These are phyloP conservation scores for Plasmodium relictum DNA, from an alignment of 169 alveolate species.

Conservation along the genomic window DNA sequence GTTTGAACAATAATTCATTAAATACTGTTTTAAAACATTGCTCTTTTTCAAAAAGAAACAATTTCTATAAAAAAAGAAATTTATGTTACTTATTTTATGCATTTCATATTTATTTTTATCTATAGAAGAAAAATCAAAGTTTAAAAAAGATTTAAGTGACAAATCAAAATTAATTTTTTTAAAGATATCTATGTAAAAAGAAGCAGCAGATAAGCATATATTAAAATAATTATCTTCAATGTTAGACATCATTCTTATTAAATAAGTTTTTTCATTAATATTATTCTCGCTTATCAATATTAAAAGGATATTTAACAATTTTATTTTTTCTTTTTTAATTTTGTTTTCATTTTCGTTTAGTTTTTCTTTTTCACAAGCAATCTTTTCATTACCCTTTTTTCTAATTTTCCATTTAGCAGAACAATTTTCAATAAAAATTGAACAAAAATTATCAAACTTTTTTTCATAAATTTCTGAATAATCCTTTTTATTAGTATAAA, in stretches of 20 bases:
- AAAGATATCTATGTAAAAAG: conserved; percentile 48
- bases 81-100: neutral
- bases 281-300: conserved; percentile 35
- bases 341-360: neutral
- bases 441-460: conserved; percentile 1
- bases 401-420: neutral
- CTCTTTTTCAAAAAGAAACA: conserved; percentile 34
- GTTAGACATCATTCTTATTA: conserved; percentile 41
- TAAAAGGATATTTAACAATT: conserved; percentile 25
- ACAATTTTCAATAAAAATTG: neutral
- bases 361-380: neutral
- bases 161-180: conserved; percentile 22
- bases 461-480: neutral
- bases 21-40: conserved; percentile 20
- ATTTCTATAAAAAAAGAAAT: conserved; percentile 40
- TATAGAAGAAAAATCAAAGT: neutral
- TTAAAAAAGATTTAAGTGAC: conserved; percentile 16
- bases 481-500: conserved; percentile 4
- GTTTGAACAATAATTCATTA: conserved; percentile 13
- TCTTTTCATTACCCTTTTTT: neutral
- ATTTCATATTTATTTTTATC: neutral
- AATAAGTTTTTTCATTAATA: conserved; percentile 45
- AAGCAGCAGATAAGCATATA: conserved; percentile 36
- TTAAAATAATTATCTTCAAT: conserved; percentile 31
- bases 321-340: conserved; percentile 1